Conservation (phyloP, 306 rosid species). For the Abrus precatorius region DNA sequence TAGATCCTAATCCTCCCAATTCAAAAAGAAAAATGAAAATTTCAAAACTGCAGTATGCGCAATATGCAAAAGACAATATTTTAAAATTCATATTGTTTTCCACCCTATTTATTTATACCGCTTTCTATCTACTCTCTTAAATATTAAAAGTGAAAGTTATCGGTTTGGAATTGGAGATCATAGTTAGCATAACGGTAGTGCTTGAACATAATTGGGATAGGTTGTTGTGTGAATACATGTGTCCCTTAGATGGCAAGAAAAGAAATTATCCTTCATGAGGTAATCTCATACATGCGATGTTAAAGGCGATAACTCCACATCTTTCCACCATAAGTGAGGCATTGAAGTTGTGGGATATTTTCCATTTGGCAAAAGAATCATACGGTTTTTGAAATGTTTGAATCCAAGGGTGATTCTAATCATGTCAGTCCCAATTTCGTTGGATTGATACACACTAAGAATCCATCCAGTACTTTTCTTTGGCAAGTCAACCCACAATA, state of each 20-base stretch:
- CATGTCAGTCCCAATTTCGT: constrained; percentile 40
- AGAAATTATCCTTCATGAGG: constrained; percentile 39
- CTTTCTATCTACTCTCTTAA: neutral
- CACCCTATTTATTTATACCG: neutral
- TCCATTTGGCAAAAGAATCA: constrained; percentile 41
- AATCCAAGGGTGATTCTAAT: constrained; percentile 43
- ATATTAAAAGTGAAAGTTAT: neutral
- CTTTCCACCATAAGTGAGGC: constrained; percentile 48
- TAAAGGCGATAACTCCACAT: constrained; percentile 39
- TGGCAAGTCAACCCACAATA: constrained; percentile 47
- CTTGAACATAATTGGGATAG: constrained; percentile 38
- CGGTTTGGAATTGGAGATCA: constrained; percentile 18
- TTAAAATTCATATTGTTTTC: neutral
- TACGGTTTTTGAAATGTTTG: constrained; percentile 46
- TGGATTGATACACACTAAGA: constrained; percentile 38
- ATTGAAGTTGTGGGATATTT: constrained; percentile 39
- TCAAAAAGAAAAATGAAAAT: neutral
- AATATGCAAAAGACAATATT: neutral
- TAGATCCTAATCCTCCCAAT: neutral
- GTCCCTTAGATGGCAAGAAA: constrained; percentile 60
- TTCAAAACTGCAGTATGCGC: neutral
- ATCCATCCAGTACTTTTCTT: neutral
- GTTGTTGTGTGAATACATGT: constrained; percentile 38
- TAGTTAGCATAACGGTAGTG: neutral
- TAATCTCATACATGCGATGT: constrained; percentile 46